Percentiles rank a stretch among this genome's conserved stretches.
Conservation (phyloP, 2,329 filamentous ascomycete species). For the Ceratocystis smalleyi region DNA sequence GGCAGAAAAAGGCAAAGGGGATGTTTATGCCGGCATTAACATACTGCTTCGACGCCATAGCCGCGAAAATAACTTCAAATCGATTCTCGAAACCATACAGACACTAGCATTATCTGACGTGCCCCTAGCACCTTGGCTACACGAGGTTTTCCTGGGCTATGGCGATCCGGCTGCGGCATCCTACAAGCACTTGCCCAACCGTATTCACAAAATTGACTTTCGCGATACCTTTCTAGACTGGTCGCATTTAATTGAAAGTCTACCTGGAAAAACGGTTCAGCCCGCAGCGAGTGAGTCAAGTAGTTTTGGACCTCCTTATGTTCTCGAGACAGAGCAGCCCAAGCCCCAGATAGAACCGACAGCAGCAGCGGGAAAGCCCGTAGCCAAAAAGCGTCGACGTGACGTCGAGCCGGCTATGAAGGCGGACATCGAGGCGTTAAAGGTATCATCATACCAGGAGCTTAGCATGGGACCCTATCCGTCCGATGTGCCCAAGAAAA, state of each 20-base stretch:
- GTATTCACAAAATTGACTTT: constrained; percentile 68
- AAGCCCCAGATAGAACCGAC: constrained; percentile 26
- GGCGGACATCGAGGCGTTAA: constrained; percentile 49
- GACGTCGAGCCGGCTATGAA: constrained; percentile 54
- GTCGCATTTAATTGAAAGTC: constrained; percentile 80
- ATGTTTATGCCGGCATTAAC: constrained; percentile 75
- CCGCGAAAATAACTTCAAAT: constrained; percentile 93
- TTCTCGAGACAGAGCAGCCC: constrained; percentile 50
- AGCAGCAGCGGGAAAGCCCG: constrained; percentile 37
- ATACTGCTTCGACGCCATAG: constrained; percentile 67
- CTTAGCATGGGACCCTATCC: constrained; percentile 82
- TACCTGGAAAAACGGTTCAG: constrained; percentile 76
- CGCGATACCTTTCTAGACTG: constrained; percentile 90
- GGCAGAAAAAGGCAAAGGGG: constrained; percentile 48
- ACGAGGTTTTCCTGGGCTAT: constrained; percentile 95
- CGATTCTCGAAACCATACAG: constrained; percentile 81
- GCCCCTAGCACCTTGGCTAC: constrained; percentile 76
- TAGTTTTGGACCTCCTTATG: constrained; percentile 75
- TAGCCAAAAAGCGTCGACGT: constrained; percentile 75
- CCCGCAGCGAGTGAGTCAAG: constrained; percentile 54
- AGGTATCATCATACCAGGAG: constrained; percentile 80
- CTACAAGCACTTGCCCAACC: constrained; percentile 68
- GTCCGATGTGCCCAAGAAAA: constrained; percentile 65
- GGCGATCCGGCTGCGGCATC: constrained; percentile 79
- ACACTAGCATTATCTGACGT: constrained; percentile 72